Base-by-base conservation (phyloP, 768 basidiomycete species). In the Aureoboletus auriporus region DNA sequence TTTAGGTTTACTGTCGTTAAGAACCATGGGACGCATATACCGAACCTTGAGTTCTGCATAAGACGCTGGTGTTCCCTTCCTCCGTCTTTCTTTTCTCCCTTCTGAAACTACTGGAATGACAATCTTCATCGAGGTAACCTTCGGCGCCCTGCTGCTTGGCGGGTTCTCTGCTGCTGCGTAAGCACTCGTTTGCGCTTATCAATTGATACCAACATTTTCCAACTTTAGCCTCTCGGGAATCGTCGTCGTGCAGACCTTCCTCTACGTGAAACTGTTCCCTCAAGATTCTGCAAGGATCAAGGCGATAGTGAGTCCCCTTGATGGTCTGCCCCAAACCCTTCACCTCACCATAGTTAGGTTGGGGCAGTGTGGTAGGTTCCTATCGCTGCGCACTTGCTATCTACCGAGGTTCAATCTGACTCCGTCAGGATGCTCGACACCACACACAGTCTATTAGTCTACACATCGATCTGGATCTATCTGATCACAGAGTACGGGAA, bases 401-500 rank as follows among this genome's bases (percentile, higher is more conserved):
- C 9, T 17, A 12, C 20, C 33, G 14, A 14, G 12, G 6, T 46
- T 40, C 17, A 16, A 20, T 2, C 10, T 29, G 1, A 34, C 20
- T 31, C 20, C 9, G 2, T 26, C 28, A 66, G 65, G 66, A 1
- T 49, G 8, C 63, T 75, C 34, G 76, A 78, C 49, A 54, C 66
- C 13, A 44, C 57, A 3, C 76, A 78, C 49, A 75, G 73, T 1
- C 42, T 66, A 6, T 60, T 76, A 51, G 66, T 78, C 30, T 68
- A 64, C 42, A 44, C 61, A n/a, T 68, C 74, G 1, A 56, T 75
- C 35, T 74, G 75, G 71, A 65, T 66, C 13, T 74, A 72, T 48
- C 55, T 80, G 3, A 74, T 81, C 46, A 44, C 49, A 0, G 59
- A 73, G 48, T 80, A 69, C 33, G 79, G 79, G 0, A 51, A 73